Base-by-base conservation (phyloP, 2,329 filamentous ascomycete genomes). In the Exophiala spinifera region DNA sequence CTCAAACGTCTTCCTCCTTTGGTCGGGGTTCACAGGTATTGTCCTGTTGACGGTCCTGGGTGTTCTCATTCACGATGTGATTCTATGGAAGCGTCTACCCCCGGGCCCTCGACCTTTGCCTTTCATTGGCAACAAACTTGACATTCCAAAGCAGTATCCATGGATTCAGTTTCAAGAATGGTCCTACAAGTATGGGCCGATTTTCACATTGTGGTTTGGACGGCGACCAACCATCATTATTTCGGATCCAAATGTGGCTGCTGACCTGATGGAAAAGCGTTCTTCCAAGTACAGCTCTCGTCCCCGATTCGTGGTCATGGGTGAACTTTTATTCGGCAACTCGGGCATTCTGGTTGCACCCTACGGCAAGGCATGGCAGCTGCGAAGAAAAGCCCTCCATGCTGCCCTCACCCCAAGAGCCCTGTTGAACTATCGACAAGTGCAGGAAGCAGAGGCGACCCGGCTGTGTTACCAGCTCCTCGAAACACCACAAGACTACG, bases 371-470 rank as follows among this genome's bases (percentile, higher is more conserved):
- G 51, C 60, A 15, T 72, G 70, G 65, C 65, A 68, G 7, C 57
- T 63, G 1, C 65, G 64, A 7, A 61, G 71, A 3, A 70, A 69
- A 40, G 56, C 72, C 10, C 62, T 70, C 61, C 69, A 72, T 46
- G 70, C 74, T 28, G 73, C 76, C 6, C 67, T 80, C 20, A 77
- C 72, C 4, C 72, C 74, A 3, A 70, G 69, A 45, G 62, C 65
- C 10, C 46, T 72, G 11, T 64, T 66, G 19, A 69, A 68, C 49
- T 71, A 72, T 54, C 63, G 68, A 36, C 57, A 60, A 0, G 63
- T 65, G 21, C 69, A 70, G 48, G 54, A 61, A 8, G 56, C 65
- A 15, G 72, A 73, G 56, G 65, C 63, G 8, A 51, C 61, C 6
- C 58, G 65, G 17, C 53, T 70, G 23, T 58, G 70, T 5, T 55